Conservation (phyloP, 2,329 filamentous ascomycete species). For the Dactylellina parvicollis region DNA sequence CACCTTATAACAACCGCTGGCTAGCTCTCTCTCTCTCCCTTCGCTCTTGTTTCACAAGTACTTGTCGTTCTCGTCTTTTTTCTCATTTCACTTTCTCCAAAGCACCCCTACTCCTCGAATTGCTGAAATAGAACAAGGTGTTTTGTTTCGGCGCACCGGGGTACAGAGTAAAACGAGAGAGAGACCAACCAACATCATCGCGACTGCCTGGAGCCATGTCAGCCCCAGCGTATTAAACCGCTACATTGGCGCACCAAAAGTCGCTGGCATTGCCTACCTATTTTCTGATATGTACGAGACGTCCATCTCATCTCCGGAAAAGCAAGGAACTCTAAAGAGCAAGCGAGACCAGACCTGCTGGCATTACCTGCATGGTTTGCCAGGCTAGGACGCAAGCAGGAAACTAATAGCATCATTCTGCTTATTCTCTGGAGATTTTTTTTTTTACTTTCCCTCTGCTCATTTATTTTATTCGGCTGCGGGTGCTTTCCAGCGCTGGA, state of each 20-base stretch:
- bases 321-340: slow-evolving; percentile 46
- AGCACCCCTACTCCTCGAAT: not conserved
- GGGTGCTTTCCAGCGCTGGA: not conserved
- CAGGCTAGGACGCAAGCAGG: slow-evolving; percentile 51
- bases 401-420: slow-evolving; percentile 52
- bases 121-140: slow-evolving; percentile 9
- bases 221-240: slow-evolving; percentile 44
- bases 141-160: slow-evolving; percentile 46
- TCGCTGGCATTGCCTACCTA: slow-evolving; percentile 4
- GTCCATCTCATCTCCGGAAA: slow-evolving; percentile 54
- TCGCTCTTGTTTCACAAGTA: too few relatives aligned
- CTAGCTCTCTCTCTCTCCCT: too few relatives aligned
- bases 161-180: slow-evolving; percentile 20
- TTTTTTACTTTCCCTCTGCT: slow-evolving; percentile 7
- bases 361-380: slow-evolving; percentile 40
- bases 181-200: too few relatives aligned
- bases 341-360: slow-evolving; percentile 44
- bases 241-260: too few relatives aligned
- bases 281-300: slow-evolving; percentile 17
- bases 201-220: slow-evolving; percentile 40
- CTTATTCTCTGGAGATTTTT: slow-evolving; percentile 11
- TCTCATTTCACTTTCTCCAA: not conserved
- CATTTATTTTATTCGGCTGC: not conserved
- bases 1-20: too few relatives aligned
- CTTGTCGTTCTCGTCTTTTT: not conserved